Conservation (phyloP, 768 basidiomycete species). For the Phaeotremella fagi region DNA sequence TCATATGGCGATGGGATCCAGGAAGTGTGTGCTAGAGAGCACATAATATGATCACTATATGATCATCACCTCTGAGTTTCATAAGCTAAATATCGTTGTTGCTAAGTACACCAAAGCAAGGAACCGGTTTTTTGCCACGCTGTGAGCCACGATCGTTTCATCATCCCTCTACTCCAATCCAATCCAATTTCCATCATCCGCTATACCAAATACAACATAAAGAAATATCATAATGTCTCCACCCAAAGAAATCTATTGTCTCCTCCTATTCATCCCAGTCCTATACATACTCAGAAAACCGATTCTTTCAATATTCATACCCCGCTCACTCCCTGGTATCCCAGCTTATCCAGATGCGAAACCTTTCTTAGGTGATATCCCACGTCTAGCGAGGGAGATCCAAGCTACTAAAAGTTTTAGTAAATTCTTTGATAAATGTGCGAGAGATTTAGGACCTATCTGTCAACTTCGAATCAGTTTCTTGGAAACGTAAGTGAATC, state of each 20-base stretch:
- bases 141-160: no score
- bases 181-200: not conserved
- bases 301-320: conserved; percentile 17
- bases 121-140: no score
- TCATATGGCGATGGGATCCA: no score
- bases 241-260: not conserved
- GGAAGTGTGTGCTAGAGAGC: no score
- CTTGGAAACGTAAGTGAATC: conserved; percentile 19
- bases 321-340: conserved; percentile 23
- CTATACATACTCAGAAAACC: conserved; percentile 2
- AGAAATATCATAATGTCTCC: no score
- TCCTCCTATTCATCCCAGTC: not conserved
- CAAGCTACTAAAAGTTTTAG: not conserved
- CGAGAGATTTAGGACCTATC: conserved; percentile 25
- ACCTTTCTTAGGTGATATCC: conserved; percentile 27
- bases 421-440: conserved; percentile 17
- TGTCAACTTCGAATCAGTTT: conserved; percentile 30
- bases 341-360: conserved; percentile 17
- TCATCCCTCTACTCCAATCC: no score
- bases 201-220: no score
- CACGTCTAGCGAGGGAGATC: conserved; percentile 8
- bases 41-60: no score
- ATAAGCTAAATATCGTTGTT: no score
- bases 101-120: no score
- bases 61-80: no score